These are phyloP conservation scores for Candolleomyces eurysporus DNA, from an alignment of 768 basidiomycete genomes.

Conservation along the genomic window DNA sequence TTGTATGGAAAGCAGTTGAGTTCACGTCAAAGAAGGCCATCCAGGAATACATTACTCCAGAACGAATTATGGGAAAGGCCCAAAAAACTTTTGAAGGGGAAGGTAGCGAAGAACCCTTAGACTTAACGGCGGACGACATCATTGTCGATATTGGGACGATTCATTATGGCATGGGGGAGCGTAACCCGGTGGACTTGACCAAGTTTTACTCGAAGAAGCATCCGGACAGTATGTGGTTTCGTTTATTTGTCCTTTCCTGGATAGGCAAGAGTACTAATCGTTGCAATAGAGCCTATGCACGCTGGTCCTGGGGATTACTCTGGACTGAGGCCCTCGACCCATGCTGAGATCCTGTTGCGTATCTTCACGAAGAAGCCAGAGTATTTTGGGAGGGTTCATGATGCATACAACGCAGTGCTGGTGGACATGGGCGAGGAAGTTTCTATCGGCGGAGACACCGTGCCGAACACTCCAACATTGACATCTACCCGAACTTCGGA, in stretches of 20 bases:
- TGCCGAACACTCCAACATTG: background rate
- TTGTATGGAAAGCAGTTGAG: slow-evolving; percentile 60
- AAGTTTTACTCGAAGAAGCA: slow-evolving; percentile 73
- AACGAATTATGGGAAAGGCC: slow-evolving; percentile 4
- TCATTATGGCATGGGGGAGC: slow-evolving; percentile 75
- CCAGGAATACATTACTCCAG: slow-evolving; percentile 36
- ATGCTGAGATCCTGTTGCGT: slow-evolving; percentile 68
- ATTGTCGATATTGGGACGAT: slow-evolving; percentile 63
- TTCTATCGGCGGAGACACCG: background rate
- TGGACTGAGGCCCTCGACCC: slow-evolving; percentile 58
- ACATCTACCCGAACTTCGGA: background rate
- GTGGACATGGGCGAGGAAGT: slow-evolving; percentile 18
- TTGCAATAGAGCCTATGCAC: slow-evolving; percentile 36
- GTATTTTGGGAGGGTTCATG: slow-evolving; percentile 63
- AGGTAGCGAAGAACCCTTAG: slow-evolving; percentile 1
- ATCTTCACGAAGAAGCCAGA: slow-evolving; percentile 65
- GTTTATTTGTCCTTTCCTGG: background rate
- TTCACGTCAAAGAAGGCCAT: slow-evolving; percentile 38
- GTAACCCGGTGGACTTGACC: slow-evolving; percentile 66
- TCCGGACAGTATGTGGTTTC: slow-evolving; percentile 34
- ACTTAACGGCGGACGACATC: slow-evolving; percentile 47
- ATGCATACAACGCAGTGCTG: slow-evolving; percentile 55
- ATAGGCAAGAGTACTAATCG: background rate
- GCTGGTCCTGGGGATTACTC: slow-evolving; percentile 62
- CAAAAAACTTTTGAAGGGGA: slow-evolving; percentile 12